Percentiles rank a stretch among this genome's conserved stretches.
Evolutionary conservation across 352 stramenopile genomes (phyloP).

Genomic region (Phytophthora quininea): DNA sequence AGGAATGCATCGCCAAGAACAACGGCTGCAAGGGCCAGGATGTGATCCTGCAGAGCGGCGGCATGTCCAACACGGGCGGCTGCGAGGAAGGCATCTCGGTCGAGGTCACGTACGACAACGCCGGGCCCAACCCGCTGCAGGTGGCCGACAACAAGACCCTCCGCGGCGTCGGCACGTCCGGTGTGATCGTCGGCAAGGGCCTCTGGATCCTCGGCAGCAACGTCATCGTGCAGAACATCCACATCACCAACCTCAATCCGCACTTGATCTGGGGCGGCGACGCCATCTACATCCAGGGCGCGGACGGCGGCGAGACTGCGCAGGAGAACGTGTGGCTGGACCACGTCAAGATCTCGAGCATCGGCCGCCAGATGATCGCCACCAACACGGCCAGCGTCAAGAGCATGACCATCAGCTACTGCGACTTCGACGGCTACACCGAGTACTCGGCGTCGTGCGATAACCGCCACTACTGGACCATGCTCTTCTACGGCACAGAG

Average conservation of each 20-base stretch:
- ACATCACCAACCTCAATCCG: conserved; percentile 31
- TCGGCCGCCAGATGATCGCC: conserved; percentile 42
- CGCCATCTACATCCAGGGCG: conserved; percentile 35
- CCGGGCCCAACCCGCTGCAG: conserved; percentile 22
- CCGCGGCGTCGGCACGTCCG: conserved; percentile 19
- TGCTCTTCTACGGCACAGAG: conserved; percentile 46
- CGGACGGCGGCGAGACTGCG: conserved; percentile 21
- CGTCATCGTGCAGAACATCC: conserved; percentile 40
- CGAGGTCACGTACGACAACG: conserved; percentile 31
- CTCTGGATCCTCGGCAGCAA: conserved; percentile 31
- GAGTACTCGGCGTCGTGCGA: conserved; percentile 41
- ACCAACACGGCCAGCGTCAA: conserved; percentile 35
- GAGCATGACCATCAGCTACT: conserved; percentile 52
- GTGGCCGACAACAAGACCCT: conserved; percentile 29
- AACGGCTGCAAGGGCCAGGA: conserved; percentile 38
- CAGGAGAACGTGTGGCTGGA: conserved; percentile 22
- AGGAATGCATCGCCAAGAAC: conserved; percentile 34
- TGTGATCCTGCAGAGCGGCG: conserved; percentile 25
- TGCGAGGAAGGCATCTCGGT: conserved; percentile 28
- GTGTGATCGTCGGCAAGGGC: conserved; percentile 23
- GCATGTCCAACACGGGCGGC: conserved; percentile 22
- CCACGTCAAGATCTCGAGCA: conserved; percentile 23
- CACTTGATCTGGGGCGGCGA: conserved; percentile 36
- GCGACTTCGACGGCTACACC: conserved; percentile 50
- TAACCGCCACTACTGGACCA: conserved; percentile 55